Conservation (phyloP, 2,329 filamentous ascomycete genomes). For the Fusarium devonianum region DNA sequence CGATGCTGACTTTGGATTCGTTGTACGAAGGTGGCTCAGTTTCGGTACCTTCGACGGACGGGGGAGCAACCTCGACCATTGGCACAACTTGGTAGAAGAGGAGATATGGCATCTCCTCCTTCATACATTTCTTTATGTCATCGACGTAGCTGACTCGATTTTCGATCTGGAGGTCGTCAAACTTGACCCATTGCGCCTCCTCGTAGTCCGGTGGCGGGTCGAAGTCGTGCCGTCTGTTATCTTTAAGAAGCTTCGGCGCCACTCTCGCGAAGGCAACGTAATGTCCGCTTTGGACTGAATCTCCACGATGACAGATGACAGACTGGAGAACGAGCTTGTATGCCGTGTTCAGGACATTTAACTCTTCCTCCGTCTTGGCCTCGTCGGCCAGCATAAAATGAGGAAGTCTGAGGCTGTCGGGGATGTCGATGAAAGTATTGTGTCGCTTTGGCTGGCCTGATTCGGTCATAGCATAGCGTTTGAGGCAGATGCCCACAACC, state of each 20-base stretch:
- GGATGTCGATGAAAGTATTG: conserved; percentile 89
- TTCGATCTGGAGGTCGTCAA: conserved; percentile 79
- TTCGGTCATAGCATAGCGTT: conserved; percentile 78
- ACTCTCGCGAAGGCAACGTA: conserved; percentile 88
- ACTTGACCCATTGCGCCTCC: conserved; percentile 84
- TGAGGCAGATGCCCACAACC: conserved; percentile 90
- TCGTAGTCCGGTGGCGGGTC: conserved; percentile 71
- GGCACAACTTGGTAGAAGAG: conserved; percentile 95
- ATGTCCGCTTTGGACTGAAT: conserved; percentile 86
- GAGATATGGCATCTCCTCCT: conserved; percentile 90
- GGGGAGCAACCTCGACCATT: conserved; percentile 71
- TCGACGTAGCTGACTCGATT: conserved; percentile 78
- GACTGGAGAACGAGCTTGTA: conserved; percentile 94
- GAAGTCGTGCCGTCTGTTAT: conserved; percentile 62
- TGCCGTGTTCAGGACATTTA: conserved; percentile 77
- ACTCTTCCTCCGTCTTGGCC: conserved; percentile 63
- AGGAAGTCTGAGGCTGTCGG: conserved; percentile 78
- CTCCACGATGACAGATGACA: conserved; percentile 89
- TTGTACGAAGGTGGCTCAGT: conserved; percentile 66
- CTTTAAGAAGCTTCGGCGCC: conserved; percentile 66
- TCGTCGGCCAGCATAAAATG: conserved; percentile 87
- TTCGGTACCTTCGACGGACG: conserved; percentile 56
- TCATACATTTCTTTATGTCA: conserved; percentile 77
- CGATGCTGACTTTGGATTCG: conserved; percentile 56
- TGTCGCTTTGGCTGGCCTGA: conserved; percentile 74